Evolutionary conservation across 805 yeast species (phyloP), one percentile per base, ranked within the genome.

Genomic region (Wickerhamomyces bisporus): DNA sequence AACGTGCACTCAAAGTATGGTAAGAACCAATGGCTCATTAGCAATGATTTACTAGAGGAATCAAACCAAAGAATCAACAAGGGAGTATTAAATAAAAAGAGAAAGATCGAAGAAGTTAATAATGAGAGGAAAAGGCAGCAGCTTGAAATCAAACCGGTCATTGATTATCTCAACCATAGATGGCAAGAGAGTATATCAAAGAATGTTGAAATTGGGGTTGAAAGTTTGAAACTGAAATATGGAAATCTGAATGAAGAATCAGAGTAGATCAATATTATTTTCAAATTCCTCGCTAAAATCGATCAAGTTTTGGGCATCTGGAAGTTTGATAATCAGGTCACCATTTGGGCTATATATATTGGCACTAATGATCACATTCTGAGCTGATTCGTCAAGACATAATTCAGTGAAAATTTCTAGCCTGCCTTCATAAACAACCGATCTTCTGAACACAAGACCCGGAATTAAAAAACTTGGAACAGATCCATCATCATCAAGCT

Each of bases 111-210:
- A 6, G 73, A 68, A 5, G 39, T 75, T 13, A 65, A 70, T 32
- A 43, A 36, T 11, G 58, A 58, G 18, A 55, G 86, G 18, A 65
- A 70, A 44, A 54, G 52, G 24, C 50, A 66, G 34, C 79, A 78
- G 53, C 23, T 48, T 5, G 65, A 69, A 14, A 68, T 62, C 36
- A 60, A 62, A 44, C 75, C 77, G 0, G 62, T 66, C 19, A 52
- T 69, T 38, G 67, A 65, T 24, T 71, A 70, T 40, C 57, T 75
- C 38, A 54, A 60, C n/a, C 60, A 64, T 9, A 60, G 73, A 47
- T 77, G 84, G 82, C 61, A 58, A 31, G 73, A 71, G n/a, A 34
- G 49, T n/a, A 25, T 52, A 2, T 37, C 40, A 14, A 46, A 44
- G 21, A 50, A 48, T 30, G 57, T 68, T 21, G 66, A 65, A 27